Evolutionary conservation across 176 grass and related monocot species (phyloP).

Genomic region (Alopecurus myosuroides): DNA sequence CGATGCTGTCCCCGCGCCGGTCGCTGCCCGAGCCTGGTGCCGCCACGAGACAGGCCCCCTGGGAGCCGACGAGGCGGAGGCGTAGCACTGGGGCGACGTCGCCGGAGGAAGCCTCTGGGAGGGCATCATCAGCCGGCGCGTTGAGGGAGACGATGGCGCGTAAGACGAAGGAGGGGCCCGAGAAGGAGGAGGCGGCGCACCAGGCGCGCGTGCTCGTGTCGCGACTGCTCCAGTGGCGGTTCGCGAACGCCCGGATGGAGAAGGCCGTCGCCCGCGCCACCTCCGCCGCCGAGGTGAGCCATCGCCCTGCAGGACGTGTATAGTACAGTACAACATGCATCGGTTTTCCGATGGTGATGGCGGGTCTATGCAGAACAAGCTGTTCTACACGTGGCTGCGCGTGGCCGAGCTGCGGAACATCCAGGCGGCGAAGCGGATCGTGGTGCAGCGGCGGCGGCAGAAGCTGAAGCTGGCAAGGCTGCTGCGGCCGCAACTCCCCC

Average conservation of each 20-base stretch:
- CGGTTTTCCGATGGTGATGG: too few relatives aligned
- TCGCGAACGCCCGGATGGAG: conserved; percentile 65
- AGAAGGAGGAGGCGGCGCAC: conserved; percentile 63
- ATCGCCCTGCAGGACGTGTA: not conserved
- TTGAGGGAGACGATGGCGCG: conserved; percentile 37
- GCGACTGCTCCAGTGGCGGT: conserved; percentile 79
- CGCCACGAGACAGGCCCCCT: conserved; percentile 15
- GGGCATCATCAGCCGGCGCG: not conserved
- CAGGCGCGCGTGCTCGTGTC: conserved; percentile 37
- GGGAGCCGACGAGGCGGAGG: conserved; percentile 26
- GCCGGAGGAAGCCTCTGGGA: not conserved
- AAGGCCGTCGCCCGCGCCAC: conserved; percentile 35
- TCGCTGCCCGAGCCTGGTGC: conserved; percentile 12
- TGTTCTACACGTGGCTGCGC: conserved; percentile 82
- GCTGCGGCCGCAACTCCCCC: conserved; percentile 47
- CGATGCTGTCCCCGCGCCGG: not conserved
- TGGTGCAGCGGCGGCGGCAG: conserved; percentile 70
- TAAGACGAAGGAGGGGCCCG: conserved; percentile 36
- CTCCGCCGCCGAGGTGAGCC: conserved; percentile 60
- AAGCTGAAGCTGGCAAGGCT: conserved; percentile 65
- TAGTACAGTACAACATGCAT: not conserved
- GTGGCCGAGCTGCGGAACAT: conserved; percentile 71
- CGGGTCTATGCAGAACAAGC: conserved; percentile 47
- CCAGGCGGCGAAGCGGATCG: conserved; percentile 76
- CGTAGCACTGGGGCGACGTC: not conserved